Conservation (phyloP, 1,139 yeast genomes). For the Yamadazyma aaseri region DNA sequence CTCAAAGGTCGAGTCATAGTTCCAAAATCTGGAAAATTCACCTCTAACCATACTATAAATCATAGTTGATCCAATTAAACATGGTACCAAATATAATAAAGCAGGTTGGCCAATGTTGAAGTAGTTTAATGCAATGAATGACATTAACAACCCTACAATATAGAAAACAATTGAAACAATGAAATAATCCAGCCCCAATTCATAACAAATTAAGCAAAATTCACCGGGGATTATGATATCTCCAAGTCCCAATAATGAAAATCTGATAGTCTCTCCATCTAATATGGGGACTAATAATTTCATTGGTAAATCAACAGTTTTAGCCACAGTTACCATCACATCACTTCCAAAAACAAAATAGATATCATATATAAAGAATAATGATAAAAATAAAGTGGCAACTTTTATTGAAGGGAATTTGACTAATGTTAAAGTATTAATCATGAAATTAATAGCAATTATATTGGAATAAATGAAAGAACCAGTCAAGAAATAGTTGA, state of each 20-base stretch:
- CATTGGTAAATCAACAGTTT: conserved; percentile 53
- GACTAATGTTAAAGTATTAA: conserved; percentile 16
- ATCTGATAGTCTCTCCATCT: neutral
- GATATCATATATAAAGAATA: conserved; percentile 60
- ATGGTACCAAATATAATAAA: conserved; percentile 59
- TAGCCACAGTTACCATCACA: conserved; percentile 65
- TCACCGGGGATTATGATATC: conserved; percentile 61
- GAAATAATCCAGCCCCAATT: conserved; percentile 52
- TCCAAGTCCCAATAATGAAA: conserved; percentile 51
- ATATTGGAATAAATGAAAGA: conserved; percentile 25
- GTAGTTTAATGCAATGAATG: conserved; percentile 38
- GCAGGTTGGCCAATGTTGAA: conserved; percentile 64
- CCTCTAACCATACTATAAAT: conserved; percentile 31
- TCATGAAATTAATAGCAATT: conserved; percentile 32
- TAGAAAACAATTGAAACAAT: conserved; percentile 42
- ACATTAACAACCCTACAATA: conserved; percentile 39
- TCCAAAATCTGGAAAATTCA: conserved; percentile 43
- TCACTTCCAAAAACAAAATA: conserved; percentile 65
- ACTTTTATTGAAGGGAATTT: conserved; percentile 28
- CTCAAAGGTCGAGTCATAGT: conserved; percentile 12
- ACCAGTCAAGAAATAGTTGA: conserved; percentile 22
- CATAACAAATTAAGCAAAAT: conserved; percentile 47
- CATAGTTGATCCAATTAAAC: conserved; percentile 34
- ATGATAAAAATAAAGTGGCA: conserved; percentile 42
- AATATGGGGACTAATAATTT: conserved; percentile 49